phyloP scores from a whole-genome alignment of 2,329 filamentous ascomycete species.

The Penicillium capsulatum region DNA sequence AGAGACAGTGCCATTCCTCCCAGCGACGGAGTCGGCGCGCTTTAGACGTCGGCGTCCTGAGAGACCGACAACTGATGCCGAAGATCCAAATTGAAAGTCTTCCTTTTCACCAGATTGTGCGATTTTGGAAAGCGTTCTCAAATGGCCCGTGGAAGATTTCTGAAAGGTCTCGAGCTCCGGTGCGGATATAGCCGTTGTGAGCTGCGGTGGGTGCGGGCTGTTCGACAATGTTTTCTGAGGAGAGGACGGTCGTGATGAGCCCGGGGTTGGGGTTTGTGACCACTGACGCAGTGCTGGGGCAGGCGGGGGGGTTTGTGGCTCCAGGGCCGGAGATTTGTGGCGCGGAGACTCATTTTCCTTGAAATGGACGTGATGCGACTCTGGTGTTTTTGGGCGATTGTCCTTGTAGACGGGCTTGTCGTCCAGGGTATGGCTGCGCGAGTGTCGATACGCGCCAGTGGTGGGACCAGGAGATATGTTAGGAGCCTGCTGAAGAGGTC shows the following conservation, averaged over 20 bases:
- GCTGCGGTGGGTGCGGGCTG: slow-evolving; percentile 27
- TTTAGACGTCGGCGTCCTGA: slow-evolving; percentile 80
- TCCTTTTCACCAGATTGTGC: slow-evolving; percentile 70
- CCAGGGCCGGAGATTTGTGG: slow-evolving; percentile 17
- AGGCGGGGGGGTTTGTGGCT: slow-evolving; percentile 23
- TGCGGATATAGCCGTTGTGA: slow-evolving; percentile 51
- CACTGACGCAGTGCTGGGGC: slow-evolving; percentile 21
- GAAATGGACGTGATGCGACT: slow-evolving; percentile 24
- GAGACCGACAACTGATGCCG: slow-evolving; percentile 82
- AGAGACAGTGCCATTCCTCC: slow-evolving; percentile 45
- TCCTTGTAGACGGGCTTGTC: slow-evolving; percentile 42
- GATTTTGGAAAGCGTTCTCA: slow-evolving; percentile 79
- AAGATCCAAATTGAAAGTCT: slow-evolving; percentile 73
- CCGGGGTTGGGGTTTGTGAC: slow-evolving; percentile 23
- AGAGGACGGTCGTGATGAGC: slow-evolving; percentile 29
- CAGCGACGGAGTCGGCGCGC: slow-evolving; percentile 55
- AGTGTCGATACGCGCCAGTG: slow-evolving; percentile 36
- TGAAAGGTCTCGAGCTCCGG: slow-evolving; percentile 78
- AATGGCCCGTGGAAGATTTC: slow-evolving; percentile 82
- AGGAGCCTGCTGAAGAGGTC: slow-evolving; percentile 67
- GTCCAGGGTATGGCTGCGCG: slow-evolving; percentile 62
- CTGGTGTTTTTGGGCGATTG: slow-evolving; percentile 31
- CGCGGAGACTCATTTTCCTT: slow-evolving; percentile 30
- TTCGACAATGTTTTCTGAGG: slow-evolving; percentile 28
- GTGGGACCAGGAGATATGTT: slow-evolving; percentile 41